A percentile compares a stretch with the other conserved stretches of the same genome.
phyloP scores from a whole-genome alignment of 495 filamentous ascomycete genomes.

The Penicilliopsis zonata region DNA sequence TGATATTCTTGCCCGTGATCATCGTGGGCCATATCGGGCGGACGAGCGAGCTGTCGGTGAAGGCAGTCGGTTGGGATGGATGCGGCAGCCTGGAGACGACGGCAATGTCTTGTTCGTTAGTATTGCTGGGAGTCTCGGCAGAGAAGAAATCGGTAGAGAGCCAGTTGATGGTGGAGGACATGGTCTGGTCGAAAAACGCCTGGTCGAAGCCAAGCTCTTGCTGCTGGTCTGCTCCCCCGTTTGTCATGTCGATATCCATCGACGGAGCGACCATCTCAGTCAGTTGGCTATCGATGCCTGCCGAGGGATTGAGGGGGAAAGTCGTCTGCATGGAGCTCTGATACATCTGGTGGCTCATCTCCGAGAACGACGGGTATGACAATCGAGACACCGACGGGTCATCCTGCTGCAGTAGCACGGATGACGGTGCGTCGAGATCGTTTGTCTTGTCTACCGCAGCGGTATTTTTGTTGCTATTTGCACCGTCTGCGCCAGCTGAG shows the following conservation, averaged over 20 bases:
- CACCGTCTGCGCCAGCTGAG: too few relatives aligned
- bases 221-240: slow-evolving; percentile 11
- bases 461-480: too few relatives aligned
- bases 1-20: slow-evolving; percentile 8
- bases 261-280: slow-evolving; percentile 5
- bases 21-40: slow-evolving; percentile 19
- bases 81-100: slow-evolving; percentile 5
- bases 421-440: too few relatives aligned
- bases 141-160: slow-evolving; percentile 16
- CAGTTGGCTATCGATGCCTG: slow-evolving; percentile 5
- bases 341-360: not conserved
- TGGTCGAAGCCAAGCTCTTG: slow-evolving; percentile 13
- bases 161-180: slow-evolving; percentile 26
- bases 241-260: slow-evolving; percentile 10
- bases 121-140: slow-evolving; percentile 4
- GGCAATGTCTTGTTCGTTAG: too few relatives aligned
- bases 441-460: too few relatives aligned
- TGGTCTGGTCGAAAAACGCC: slow-evolving; percentile 14
- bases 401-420: too few relatives aligned
- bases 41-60: slow-evolving; percentile 8
- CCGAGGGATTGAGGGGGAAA: slow-evolving; percentile 4
- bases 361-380: not conserved
- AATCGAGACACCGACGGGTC: not conserved
- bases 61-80: slow-evolving; percentile 8
- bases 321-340: slow-evolving; percentile 3